Conservation (phyloP, 2,329 filamentous ascomycete species). For the Penicillium sp. region DNA sequence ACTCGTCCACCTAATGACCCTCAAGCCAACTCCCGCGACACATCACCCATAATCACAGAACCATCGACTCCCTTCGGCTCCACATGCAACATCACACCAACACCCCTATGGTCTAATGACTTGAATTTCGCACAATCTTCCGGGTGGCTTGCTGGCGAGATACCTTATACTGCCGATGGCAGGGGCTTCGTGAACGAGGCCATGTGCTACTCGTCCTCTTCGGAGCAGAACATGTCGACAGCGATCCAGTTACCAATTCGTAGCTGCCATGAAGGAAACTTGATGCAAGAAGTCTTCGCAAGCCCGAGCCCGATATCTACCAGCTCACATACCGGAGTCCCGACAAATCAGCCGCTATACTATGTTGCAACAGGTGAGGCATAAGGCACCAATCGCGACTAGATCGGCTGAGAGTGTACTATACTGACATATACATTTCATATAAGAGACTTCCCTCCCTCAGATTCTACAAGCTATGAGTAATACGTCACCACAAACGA, state of each 20-base stretch:
- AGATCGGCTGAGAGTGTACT: not conserved
- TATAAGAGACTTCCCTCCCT: slow-evolving; percentile 20
- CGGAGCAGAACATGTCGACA: not conserved
- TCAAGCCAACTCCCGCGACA: not conserved
- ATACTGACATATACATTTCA: not conserved
- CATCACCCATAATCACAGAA: slow-evolving; percentile 1
- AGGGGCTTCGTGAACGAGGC: not conserved
- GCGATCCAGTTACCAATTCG: not conserved
- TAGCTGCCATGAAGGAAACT: not conserved
- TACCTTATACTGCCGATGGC: not conserved
- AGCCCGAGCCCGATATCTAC: not conserved
- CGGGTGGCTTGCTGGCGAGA: not conserved
- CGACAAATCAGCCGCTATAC: slow-evolving; percentile 14
- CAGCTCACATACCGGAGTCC: not conserved
- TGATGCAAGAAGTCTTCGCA: not conserved
- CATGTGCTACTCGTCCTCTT: not conserved
- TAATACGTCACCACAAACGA: slow-evolving; percentile 17
- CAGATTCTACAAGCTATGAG: slow-evolving; percentile 24
- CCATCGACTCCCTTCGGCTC: slow-evolving; percentile 12
- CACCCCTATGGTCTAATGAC: slow-evolving; percentile 9
- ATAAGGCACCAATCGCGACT: not conserved
- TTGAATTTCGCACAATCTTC: not conserved
- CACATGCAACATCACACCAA: not conserved
- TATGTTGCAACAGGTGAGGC: slow-evolving; percentile 27
- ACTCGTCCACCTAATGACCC: slow-evolving; percentile 11